Conservation (phyloP, 257 asterid genomes). For the Osmanthus fragrans region DNA sequence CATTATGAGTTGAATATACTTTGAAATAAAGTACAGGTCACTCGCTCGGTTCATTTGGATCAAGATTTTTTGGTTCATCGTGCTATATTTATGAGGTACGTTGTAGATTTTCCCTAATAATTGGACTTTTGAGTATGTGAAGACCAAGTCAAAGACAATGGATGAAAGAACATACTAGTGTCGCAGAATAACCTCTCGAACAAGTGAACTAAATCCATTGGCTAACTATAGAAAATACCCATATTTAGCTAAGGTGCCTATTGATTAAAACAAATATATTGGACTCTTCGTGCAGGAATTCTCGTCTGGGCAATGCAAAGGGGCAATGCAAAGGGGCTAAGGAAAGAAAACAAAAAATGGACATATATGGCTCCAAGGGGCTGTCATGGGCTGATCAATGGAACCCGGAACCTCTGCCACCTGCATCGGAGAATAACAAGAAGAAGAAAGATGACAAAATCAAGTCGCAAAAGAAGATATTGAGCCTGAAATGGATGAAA, state of each 20-base stretch:
- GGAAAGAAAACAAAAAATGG: background rate
- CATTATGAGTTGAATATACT: background rate
- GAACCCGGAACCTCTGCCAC: background rate
- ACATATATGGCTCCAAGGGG: slow-evolving; percentile 3
- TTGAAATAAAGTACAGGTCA: background rate
- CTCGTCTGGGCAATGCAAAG: background rate
- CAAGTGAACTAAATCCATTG: background rate
- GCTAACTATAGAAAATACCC: background rate
- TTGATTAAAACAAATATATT: background rate
- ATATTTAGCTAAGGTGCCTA: background rate
- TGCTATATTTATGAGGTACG: background rate
- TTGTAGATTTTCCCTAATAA: background rate
- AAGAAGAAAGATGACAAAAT: background rate
- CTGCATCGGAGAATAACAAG: background rate
- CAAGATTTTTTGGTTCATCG: background rate
- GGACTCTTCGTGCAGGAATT: background rate
- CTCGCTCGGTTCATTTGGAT: background rate
- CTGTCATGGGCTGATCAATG: slow-evolving; percentile 18
- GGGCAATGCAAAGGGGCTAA: background rate
- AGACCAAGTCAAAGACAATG: background rate
- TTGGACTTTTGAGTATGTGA: background rate
- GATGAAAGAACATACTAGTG: background rate
- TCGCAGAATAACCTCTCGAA: background rate
- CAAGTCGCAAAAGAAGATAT: slow-evolving; percentile 2
- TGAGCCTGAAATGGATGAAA: slow-evolving; percentile 7